Conservation (phyloP, 768 basidiomycete genomes). For the Xerocomus spinulosus region DNA sequence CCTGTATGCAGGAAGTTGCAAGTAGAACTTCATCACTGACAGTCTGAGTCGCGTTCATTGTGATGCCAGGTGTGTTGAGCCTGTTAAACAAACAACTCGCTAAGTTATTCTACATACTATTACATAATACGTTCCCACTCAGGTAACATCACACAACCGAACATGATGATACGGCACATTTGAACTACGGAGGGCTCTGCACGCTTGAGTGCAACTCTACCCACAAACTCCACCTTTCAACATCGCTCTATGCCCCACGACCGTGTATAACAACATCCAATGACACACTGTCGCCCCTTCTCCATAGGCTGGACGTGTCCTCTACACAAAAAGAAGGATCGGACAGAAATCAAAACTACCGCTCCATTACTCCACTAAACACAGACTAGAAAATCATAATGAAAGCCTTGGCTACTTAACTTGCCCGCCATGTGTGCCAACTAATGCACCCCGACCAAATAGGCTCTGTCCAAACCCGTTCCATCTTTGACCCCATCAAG, state of each 20-base stretch:
- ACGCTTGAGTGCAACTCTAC: too few species aligned
- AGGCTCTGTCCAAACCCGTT: conserved; percentile 33
- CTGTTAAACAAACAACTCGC: too few species aligned
- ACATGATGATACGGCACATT: too few species aligned
- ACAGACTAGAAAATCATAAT: conserved; percentile 33
- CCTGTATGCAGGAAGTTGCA: too few species aligned
- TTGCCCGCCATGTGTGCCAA: conserved; percentile 12
- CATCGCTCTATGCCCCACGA: neutral
- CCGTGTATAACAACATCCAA: conserved; percentile 27
- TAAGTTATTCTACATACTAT: too few species aligned
- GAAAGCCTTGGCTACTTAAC: conserved; percentile 18
- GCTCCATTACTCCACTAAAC: conserved; percentile 35
- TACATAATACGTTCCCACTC: too few species aligned
- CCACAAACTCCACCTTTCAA: conserved; percentile 7
- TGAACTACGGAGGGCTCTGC: too few species aligned
- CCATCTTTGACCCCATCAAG: conserved; percentile 31
- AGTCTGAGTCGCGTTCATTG: too few species aligned
- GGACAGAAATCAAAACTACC: conserved; percentile 31
- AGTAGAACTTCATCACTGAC: too few species aligned
- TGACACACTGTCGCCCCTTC: conserved; percentile 26
- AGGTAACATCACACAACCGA: too few species aligned
- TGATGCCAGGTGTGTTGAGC: too few species aligned
- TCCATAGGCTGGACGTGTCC: conserved; percentile 33
- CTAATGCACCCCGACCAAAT: conserved; percentile 34
- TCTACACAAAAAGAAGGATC: conserved; percentile 39